Percentiles rank a stretch among this genome's conserved stretches.
These are phyloP conservation scores for Tylopilus sp. DNA, from an alignment of 768 basidiomycete genomes.

Conservation along the genomic window DNA sequence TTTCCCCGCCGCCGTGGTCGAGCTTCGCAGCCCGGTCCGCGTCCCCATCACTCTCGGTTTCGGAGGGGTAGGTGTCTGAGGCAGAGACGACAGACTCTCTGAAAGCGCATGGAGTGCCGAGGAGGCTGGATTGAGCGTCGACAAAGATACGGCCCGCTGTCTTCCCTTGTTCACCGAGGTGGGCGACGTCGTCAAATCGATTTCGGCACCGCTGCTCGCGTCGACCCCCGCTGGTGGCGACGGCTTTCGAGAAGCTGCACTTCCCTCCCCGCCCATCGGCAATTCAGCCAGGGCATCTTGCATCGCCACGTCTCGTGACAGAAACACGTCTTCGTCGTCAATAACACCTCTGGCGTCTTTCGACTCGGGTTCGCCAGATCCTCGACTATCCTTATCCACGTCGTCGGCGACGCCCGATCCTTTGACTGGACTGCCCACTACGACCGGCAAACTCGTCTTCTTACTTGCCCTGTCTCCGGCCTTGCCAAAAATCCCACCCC, in stretches of 20 bases:
- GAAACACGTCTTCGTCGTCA: constrained; percentile 8
- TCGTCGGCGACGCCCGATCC: constrained; percentile 17
- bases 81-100: constrained; percentile 54
- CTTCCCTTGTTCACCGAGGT: constrained; percentile 21
- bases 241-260: constrained; percentile 13
- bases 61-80: constrained; percentile 35
- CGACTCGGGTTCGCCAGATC: not conserved
- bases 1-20: constrained; percentile 29
- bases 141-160: constrained; percentile 15
- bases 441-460: constrained; percentile 42
- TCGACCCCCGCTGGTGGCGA: not conserved
- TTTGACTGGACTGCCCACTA: constrained; percentile 47
- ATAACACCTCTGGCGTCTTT: not conserved
- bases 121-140: constrained; percentile 28
- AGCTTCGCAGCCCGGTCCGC: constrained; percentile 45
- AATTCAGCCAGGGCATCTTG: constrained; percentile 6
- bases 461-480: constrained; percentile 36
- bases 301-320: constrained; percentile 1
- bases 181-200: constrained; percentile 16
- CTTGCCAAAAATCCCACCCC: constrained; percentile 22
- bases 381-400: not conserved
- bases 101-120: constrained; percentile 57
- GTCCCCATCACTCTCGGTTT: constrained; percentile 42
- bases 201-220: constrained; percentile 1
- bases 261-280: constrained; percentile 1